A percentile compares a stretch with the other conserved stretches of the same genome.
These are phyloP conservation scores for Cladophialophora psammophila DNA, from an alignment of 2,329 filamentous ascomycete species.

Conservation along the genomic window DNA sequence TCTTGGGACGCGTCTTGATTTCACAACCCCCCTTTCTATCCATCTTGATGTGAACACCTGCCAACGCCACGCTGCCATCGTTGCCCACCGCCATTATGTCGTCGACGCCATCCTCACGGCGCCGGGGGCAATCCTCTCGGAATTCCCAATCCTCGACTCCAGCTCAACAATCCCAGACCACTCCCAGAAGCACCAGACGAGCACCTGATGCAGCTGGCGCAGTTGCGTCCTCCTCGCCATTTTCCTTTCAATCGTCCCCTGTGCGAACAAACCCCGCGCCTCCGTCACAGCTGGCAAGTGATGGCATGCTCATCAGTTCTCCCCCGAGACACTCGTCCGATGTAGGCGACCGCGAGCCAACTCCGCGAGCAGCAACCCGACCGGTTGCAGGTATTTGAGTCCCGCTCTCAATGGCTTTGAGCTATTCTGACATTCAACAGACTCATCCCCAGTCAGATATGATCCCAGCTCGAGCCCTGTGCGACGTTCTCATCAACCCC, in stretches of 20 bases:
- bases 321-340: slow-evolving; percentile 52
- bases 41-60: neutral
- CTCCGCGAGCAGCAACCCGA: slow-evolving; percentile 50
- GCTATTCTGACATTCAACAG: slow-evolving; percentile 56
- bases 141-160: slow-evolving; percentile 52
- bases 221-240: slow-evolving; percentile 75
- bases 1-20: slow-evolving; percentile 9
- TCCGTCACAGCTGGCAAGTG: slow-evolving; percentile 44
- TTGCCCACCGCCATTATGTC: slow-evolving; percentile 25
- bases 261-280: slow-evolving; percentile 50
- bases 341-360: slow-evolving; percentile 52
- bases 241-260: slow-evolving; percentile 76
- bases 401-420: slow-evolving; percentile 9
- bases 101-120: slow-evolving; percentile 54
- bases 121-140: slow-evolving; percentile 51
- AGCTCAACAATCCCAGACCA: slow-evolving; percentile 43
- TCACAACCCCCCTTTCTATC: slow-evolving; percentile 3
- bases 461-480: slow-evolving; percentile 87
- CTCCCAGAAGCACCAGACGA: slow-evolving; percentile 48
- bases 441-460: slow-evolving; percentile 91
- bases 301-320: slow-evolving; percentile 57
- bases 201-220: slow-evolving; percentile 42
- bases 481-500: slow-evolving; percentile 61
- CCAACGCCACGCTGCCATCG: neutral
- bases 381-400: slow-evolving; percentile 50